Evolutionary conservation across 1,284 basidiomycete species (phyloP), one percentile per base, ranked within the genome.

Genomic region (Tetrapyrgos nigripes): DNA sequence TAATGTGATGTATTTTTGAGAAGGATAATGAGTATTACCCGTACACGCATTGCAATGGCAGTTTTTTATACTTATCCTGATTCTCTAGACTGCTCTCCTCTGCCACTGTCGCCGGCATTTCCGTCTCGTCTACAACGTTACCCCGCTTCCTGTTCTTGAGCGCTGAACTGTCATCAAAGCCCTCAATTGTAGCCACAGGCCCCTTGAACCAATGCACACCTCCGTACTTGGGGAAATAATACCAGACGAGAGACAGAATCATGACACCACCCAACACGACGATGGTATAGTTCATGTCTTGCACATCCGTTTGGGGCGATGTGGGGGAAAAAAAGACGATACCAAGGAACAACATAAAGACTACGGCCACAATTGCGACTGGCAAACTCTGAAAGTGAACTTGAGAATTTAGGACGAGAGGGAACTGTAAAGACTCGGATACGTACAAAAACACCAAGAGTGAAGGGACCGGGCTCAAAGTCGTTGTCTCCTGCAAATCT

Each of bases 171-270:
- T 45, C 40, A 21, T 45, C 56, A 50, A 58, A 52, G 21, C 46
- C 51, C 23, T 48, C 45, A 21, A 84, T 63, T 37, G 77, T 83
- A 2, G 71, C 58, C 3, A 86, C 69, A 0, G 88, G 87, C 1
- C 87, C 87, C 4, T 72, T 82, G 68, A 90, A 91, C 89, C 88
- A 90, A 64, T 87, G 74, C 26, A 82, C 77, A 1, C 88, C 88
- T 3, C 89, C 88, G 51, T 89, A 89, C 35, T 79, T 76, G 1
- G 89, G 89, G 62, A 84, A 78, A 69, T 86, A 89, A 66, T 86
- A 91, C 78, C 84, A 89, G 1, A 79, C 48, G 23, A 89, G 62
- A 4, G 85, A 85, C 23, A 88, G 73, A 1, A 76, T 46, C 51
- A 90, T 70, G 10, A 83, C 79, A 5, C 86, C 85, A 19, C 80